These are phyloP conservation scores for Syncephalis plumigaleata DNA, from an alignment of 371 early-diverging fungal genomes.

Conservation along the genomic window DNA sequence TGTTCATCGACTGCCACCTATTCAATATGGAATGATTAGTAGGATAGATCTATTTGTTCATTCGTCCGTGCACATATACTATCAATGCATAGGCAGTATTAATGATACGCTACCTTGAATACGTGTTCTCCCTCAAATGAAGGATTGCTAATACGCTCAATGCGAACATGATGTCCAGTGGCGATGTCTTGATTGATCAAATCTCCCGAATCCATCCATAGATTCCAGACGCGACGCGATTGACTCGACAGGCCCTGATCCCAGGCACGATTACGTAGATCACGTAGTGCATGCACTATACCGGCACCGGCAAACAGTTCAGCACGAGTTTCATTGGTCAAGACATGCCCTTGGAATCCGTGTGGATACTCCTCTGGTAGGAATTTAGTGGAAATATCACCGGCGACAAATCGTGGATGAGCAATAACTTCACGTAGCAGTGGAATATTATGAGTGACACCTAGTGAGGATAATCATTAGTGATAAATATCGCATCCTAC, in stretches of 20 bases:
- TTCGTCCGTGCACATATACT: too few species aligned
- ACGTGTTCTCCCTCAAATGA: conserved; percentile 3
- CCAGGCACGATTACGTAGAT: conserved; percentile 38
- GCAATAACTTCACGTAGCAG: conserved; percentile 72
- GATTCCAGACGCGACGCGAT: conserved; percentile 20
- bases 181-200: conserved; percentile 13
- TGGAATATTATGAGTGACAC: conserved; percentile 91
- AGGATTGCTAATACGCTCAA: too few species aligned
- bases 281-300: conserved; percentile 49
- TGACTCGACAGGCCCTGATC: conserved; percentile 8
- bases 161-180: conserved; percentile 6
- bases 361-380: conserved; percentile 78
- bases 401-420: conserved; percentile 55
- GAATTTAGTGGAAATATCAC: conserved; percentile 78
- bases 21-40: too few species aligned
- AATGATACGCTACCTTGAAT: conserved; percentile 12
- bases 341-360: conserved; percentile 67
- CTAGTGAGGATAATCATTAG: conserved; percentile 12
- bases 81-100: neutral
- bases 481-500: neutral
- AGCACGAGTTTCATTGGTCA: conserved; percentile 20
- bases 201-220: conserved; percentile 22
- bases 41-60: too few species aligned
- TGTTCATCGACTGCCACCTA: conserved; percentile 20
- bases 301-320: conserved; percentile 49